Evolutionary conservation across 2,329 filamentous ascomycete genomes (phyloP), one percentile per base, ranked within the genome.

Genomic region (Cercospora janseana): DNA sequence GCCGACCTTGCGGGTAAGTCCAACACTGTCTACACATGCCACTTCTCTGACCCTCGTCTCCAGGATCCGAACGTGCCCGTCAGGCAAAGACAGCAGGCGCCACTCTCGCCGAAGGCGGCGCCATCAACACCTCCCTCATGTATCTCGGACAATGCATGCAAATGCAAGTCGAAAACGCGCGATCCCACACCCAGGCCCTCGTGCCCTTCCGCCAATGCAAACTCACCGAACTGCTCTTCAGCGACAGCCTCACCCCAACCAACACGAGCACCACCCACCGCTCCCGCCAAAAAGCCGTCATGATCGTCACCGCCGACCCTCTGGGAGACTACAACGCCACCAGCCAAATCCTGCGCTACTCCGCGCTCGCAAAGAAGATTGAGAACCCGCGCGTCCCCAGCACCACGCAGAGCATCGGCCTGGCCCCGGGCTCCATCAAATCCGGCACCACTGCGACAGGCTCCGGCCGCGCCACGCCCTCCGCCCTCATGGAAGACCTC

Each of bases 61-160:
- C 55, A 78, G 79, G 79, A 10, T 97, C 93, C 54, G 93, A 98
- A 71, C 83, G 93, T 53, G 92, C 92, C 12, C 81, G 91, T 53
- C 90, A 93, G 57, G 91, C 93, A 20, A 96, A 96, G 76, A 97
- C 93, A 0, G 87, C 90, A 0, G 93, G 93, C 9, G 85, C 89
- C 3, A 96, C 92, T 0, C 79, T 98, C 10, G 92, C 87, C 0
- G 93, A 98, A 72, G 93, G 92, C 27, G 93, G 93, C 46, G 97
- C 97, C 72, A 98, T 98, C 68, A 98, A 98, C 65, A 91, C 96
- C 70, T 95, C 88, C 65, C 74, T 98, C 65, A 98, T 98, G 93
- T 97, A 96, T 67, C 79, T 98, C 1, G 93, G 93, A 0, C 93
- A 97, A 66, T 98, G 93, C 66, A 79, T 98, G 61, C 92, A 97